phyloP scores from a whole-genome alignment of 1,139 yeast species.

The Lodderomyces elongisporus region DNA sequence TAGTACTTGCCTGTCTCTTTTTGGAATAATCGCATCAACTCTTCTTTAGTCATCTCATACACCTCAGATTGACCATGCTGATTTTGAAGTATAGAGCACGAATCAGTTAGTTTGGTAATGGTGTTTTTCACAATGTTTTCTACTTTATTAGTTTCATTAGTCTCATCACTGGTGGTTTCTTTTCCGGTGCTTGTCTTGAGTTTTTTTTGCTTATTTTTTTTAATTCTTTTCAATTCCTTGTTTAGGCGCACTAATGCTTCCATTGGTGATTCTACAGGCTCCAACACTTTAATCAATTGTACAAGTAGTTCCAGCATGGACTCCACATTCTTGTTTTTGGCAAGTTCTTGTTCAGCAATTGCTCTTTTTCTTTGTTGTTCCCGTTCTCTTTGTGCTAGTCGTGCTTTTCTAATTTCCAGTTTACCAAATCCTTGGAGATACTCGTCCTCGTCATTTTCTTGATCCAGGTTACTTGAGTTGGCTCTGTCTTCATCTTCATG shows the following conservation, averaged over 20 bases:
- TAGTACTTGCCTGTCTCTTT: conserved; percentile 41
- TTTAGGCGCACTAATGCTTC: conserved; percentile 53
- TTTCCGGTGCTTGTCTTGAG: conserved; percentile 1
- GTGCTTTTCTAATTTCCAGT: conserved; percentile 46
- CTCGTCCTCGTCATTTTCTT: conserved; percentile 39
- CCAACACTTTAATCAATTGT: conserved; percentile 37
- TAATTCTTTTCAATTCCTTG: conserved; percentile 16
- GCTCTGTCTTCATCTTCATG: conserved; percentile 34
- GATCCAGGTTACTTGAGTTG: conserved; percentile 20
- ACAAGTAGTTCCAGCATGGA: conserved; percentile 25
- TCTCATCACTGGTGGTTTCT: too few relatives aligned
- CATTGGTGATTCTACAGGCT: conserved; percentile 61
- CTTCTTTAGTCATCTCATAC: conserved; percentile 57
- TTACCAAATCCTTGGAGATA: conserved; percentile 44
- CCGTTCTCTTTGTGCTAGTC: conserved; percentile 33
- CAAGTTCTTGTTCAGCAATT: conserved; percentile 8
- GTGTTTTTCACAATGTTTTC: too few relatives aligned
- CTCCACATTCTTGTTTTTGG: conserved; percentile 4
- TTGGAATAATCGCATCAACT: conserved; percentile 49
- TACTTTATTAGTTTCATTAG: too few relatives aligned
- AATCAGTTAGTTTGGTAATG: conserved; percentile 38
- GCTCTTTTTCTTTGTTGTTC: conserved; percentile 6
- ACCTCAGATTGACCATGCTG: conserved; percentile 37
- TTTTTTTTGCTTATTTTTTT: conserved; percentile 9
- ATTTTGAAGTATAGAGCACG: conserved; percentile 41